Evolutionary conservation across 805 yeast genomes (phyloP).

Genomic region (Teunomyces gatunensis): DNA sequence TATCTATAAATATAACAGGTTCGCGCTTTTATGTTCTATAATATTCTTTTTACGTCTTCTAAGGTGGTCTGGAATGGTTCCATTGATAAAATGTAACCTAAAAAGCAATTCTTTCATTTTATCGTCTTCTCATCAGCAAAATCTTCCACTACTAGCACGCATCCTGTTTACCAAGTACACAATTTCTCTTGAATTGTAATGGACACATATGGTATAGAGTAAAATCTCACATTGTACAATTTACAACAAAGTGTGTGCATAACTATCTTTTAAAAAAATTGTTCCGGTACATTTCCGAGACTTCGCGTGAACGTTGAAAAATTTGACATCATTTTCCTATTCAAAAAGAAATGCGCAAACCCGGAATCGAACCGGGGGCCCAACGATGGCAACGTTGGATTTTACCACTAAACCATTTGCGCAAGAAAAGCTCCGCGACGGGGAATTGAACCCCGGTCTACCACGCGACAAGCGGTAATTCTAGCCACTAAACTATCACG

Average conservation of each 20-base stretch:
- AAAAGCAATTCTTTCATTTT: not conserved
- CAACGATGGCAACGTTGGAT: not conserved
- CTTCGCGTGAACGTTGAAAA: not conserved
- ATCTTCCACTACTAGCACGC: not conserved
- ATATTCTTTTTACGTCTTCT: not conserved
- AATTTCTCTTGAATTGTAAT: not conserved
- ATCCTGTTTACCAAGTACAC: not conserved
- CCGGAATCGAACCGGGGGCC: conserved; percentile 1
- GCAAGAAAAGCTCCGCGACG: not conserved
- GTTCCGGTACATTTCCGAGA: no score
- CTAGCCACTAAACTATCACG: conserved; percentile 1
- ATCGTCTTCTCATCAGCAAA: not conserved
- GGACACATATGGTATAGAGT: no score
- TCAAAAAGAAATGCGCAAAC: not conserved
- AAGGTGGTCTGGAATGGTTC: not conserved
- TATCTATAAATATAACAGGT: no score
- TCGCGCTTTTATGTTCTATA: no score
- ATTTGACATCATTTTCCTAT: not conserved
- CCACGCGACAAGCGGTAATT: conserved; percentile 1
- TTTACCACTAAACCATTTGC: not conserved
- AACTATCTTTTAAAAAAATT: no score
- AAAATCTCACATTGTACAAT: no score
- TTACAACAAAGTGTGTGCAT: no score
- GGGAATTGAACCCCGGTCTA: conserved; percentile 1
- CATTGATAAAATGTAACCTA: not conserved